A percentile compares a stretch with the other conserved stretches of the same genome.
These are phyloP conservation scores for Periconia sp. DNA, from an alignment of 2,329 filamentous ascomycete species.

Conservation along the genomic window DNA sequence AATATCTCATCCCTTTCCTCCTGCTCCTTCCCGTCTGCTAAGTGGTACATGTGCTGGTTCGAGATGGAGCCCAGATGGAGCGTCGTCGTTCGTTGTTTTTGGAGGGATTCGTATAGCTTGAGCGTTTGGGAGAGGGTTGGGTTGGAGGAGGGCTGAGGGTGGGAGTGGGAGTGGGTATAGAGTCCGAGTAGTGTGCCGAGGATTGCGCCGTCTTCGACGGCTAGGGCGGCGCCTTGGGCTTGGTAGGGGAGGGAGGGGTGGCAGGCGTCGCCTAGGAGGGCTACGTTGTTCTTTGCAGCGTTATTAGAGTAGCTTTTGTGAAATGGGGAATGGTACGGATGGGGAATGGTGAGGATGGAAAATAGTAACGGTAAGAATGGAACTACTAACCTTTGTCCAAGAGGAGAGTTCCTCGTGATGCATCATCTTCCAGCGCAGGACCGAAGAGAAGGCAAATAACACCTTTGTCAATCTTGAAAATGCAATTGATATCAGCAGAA, in stretches of 20 bases:
- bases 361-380: background rate
- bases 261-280: slow-evolving; percentile 22
- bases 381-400: slow-evolving; percentile 16
- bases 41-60: slow-evolving; percentile 16
- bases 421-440: slow-evolving; percentile 20
- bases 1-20: slow-evolving; percentile 15
- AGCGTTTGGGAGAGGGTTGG: slow-evolving; percentile 8
- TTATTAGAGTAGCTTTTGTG: background rate
- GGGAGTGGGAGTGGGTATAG: slow-evolving; percentile 3
- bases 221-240: slow-evolving; percentile 62
- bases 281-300: slow-evolving; percentile 11
- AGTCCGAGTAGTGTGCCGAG: slow-evolving; percentile 11
- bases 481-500: background rate
- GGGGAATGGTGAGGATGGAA: no score
- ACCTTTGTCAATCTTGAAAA: slow-evolving; percentile 12
- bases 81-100: slow-evolving; percentile 14
- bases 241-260: slow-evolving; percentile 23
- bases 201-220: slow-evolving; percentile 67
- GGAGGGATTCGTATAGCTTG: slow-evolving; percentile 15
- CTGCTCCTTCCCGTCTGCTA: slow-evolving; percentile 17
- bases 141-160: background rate
- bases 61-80: slow-evolving; percentile 8
- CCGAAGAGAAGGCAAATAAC: slow-evolving; percentile 10
- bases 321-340: no score
- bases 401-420: slow-evolving; percentile 16